Base-by-base conservation (phyloP, 2,329 filamentous ascomycete species). In the Fusarium pseudoanthophilum region DNA sequence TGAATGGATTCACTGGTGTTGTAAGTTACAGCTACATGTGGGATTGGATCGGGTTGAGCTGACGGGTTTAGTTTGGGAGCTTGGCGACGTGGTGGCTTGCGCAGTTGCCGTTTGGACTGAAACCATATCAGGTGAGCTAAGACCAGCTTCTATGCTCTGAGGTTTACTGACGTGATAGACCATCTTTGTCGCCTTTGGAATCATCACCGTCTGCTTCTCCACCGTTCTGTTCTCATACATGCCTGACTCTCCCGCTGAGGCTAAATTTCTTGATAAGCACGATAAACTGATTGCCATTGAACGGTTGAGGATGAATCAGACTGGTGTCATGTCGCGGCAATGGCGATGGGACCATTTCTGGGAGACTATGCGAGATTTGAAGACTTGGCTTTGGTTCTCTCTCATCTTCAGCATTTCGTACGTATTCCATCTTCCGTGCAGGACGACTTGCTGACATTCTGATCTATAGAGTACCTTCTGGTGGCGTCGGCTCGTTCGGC, bases 241-340 rank as follows among this genome's bases (percentile, higher is more conserved):
- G 84, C 91, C 91, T 0, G 91, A 92, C 73, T 90, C 89, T 0
- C 90, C 91, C 0, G 86, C 90, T 75, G 85, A 88, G 28, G 86
- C 89, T 3, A 88, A 86, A 26, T 91, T 90, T 55, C 82, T 92
- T 4, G 83, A 81, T 0, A 84, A 87, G 8, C 82, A 87, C 20
- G 89, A 92, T 51, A 90, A 88, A 62, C 75, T 89, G 0, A 80
- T 91, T 15, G 89, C 89, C 0, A 85, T 91, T 16, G 89, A 91
- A 75, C 83, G 89, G 51, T 76, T 89, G 18, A 80, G 87, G 3
- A 85, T 84, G 73, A 88, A 89, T 51, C 87, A 88, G 57, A 83
- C 81, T 71, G 84, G 83, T 0, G 81, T 85, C 16, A 79, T 79
- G 13, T 82, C 80, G 0, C 72, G 81, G 1, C 77, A 80, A 14